Percentiles rank a stretch among this genome's conserved stretches.
Evolutionary conservation across 2,329 filamentous ascomycete species (phyloP).

Genomic region (Emmonsiellopsis sp.): DNA sequence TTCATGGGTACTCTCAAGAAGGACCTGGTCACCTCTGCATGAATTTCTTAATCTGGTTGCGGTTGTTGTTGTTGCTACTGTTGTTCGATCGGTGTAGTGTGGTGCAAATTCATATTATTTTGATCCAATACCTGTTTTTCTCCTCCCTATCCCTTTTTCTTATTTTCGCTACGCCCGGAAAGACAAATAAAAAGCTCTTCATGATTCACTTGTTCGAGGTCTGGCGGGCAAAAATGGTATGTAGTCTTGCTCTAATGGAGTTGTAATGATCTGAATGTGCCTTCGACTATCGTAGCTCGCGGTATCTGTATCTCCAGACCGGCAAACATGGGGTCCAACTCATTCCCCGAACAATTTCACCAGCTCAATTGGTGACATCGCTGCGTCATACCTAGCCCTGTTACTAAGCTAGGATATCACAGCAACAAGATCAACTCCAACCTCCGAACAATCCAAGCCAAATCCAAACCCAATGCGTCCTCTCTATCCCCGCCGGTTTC

Average conservation of each 20-base stretch:
- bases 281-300: too few relatives aligned
- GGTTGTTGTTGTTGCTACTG: neutral
- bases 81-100: slow-evolving; percentile 4
- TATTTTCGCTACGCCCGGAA: neutral
- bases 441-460: neutral
- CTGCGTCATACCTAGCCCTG: too few relatives aligned
- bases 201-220: neutral
- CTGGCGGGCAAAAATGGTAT: neutral
- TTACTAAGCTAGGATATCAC: too few relatives aligned
- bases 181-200: neutral
- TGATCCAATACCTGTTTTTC: slow-evolving; percentile 1
- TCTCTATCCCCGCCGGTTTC: neutral
- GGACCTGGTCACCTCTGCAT: slow-evolving; percentile 53
- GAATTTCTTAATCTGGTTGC: slow-evolving; percentile 5
- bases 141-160: neutral
- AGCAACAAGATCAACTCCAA: neutral
- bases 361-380: too few relatives aligned
- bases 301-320: too few relatives aligned
- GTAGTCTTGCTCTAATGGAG: too few relatives aligned
- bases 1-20: slow-evolving; percentile 99
- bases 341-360: too few relatives aligned
- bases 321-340: too few relatives aligned
- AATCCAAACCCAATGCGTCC: neutral
- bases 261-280: too few relatives aligned
- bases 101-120: slow-evolving; percentile 2